Base-by-base conservation (phyloP, 805 yeast species). In the Isabelozyma heimii region DNA sequence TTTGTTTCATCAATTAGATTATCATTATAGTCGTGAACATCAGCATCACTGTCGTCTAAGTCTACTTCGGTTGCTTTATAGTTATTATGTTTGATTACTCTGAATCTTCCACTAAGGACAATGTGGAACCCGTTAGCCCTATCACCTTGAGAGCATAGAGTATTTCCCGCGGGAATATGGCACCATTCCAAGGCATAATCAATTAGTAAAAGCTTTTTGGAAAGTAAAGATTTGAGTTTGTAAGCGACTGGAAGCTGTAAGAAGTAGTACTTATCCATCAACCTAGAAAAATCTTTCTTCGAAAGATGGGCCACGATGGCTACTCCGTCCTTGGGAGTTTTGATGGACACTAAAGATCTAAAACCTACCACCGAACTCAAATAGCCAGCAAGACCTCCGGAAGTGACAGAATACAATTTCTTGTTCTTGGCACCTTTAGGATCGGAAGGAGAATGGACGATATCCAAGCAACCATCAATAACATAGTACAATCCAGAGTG, bases 181-280 rank as follows among this genome's bases (percentile, higher is more conserved):
- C 91, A 83, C 98, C 98, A 92, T 65, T 94, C 99, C 45, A 94
- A 70, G 0, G 97, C 97, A 66, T 88, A 89, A 61, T 92, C 98
- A 40, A 94, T 80, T 48, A 86, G 81, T 37, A 87, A 66, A 37
- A 92, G 73, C 47, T 87, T 81, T 27, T 79, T 72, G 27, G 91
- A 85, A 38, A 94, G 66, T 1, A 87, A 74, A n/a, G 74, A 75
- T 42, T 87, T 83, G 53, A 92, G 70, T 8, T 83, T 78, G 51
- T 83, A 83, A 0, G 98, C 97, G 42, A 91, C 79, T 1, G 90
- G 82, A 37, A 92, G 70, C 55, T 88, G 87, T 8, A 92, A 75
- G 65, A 82, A 77, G 50, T 92, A 91, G 60, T 82, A 86, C 53
- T 82, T 81, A 49, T 92, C 97, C 57, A 85, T 77, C 20, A 91